Conservation (phyloP, 2,329 filamentous ascomycete species). For the Sporothrix sp. region DNA sequence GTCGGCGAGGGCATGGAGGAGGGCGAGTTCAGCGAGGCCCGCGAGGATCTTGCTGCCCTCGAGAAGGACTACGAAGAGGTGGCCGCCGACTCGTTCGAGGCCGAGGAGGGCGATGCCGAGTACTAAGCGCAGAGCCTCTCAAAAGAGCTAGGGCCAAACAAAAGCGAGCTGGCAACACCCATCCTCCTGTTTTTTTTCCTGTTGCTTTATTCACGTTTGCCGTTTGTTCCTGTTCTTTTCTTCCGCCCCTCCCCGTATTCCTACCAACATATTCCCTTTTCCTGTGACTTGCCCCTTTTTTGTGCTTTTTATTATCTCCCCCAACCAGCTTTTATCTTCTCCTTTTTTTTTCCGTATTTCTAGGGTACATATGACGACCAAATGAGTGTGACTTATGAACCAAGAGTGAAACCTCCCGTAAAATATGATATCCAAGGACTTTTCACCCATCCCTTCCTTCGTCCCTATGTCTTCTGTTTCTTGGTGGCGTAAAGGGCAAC, state of each 20-base stretch:
- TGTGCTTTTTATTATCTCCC: neutral
- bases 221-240: neutral
- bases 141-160: neutral
- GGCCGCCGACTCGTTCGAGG: conserved; percentile 58
- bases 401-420: neutral
- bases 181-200: neutral
- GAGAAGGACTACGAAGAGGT: conserved; percentile 87
- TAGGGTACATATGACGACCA: conserved; percentile 12
- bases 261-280: neutral
- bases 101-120: conserved; percentile 59
- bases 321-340: neutral
- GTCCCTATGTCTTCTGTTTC: too few relatives aligned
- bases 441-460: neutral
- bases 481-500: too few relatives aligned
- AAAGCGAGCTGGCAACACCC: neutral
- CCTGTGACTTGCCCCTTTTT: neutral
- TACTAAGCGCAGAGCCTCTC: conserved; percentile 50
- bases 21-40: conserved; percentile 79
- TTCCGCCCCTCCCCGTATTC: neutral
- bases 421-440: conserved; percentile 5
- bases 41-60: conserved; percentile 74
- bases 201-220: neutral
- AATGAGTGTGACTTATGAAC: conserved; percentile 7
- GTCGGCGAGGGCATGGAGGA: conserved; percentile 90
- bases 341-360: conserved; percentile 7